Conservation (phyloP, 257 asterid genomes). For the Solanum chmielewskii region DNA sequence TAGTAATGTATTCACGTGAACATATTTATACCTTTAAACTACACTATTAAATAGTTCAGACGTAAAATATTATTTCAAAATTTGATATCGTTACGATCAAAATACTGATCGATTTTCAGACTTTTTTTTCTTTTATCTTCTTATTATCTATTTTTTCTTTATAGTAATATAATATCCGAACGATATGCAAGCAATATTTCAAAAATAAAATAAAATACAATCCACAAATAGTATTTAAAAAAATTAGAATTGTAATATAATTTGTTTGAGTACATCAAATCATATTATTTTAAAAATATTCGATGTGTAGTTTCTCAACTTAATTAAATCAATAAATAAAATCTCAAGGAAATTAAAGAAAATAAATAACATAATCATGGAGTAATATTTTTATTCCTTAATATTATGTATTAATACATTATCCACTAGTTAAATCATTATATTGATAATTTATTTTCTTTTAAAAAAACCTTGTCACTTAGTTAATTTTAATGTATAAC, state of each 20-base stretch:
- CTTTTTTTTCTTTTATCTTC: not conserved
- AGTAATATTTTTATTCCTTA: not conserved
- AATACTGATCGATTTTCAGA: too few species aligned
- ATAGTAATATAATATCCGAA: not conserved
- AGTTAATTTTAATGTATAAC: not conserved
- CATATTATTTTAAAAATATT: too few species aligned
- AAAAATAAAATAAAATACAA: too few species aligned
- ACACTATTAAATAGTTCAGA: too few species aligned
- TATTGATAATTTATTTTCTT: not conserved
- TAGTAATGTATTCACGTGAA: too few species aligned
- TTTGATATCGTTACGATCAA: too few species aligned
- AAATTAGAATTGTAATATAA: not conserved
- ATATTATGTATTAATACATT: too few species aligned
- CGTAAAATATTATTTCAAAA: too few species aligned
- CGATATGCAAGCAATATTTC: not conserved
- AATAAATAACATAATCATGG: not conserved
- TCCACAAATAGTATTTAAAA: not conserved
- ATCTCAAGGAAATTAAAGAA: not conserved
- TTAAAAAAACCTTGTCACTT: not conserved
- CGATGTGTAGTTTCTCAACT: not conserved
- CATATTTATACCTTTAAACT: too few species aligned
- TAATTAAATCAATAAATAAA: too few species aligned
- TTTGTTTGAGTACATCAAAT: not conserved
- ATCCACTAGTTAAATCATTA: not conserved
- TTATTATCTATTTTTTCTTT: not conserved